Evolutionary conservation across 129 eudicot genomes (phyloP).

Genomic region (Flaveria ramosissima): DNA sequence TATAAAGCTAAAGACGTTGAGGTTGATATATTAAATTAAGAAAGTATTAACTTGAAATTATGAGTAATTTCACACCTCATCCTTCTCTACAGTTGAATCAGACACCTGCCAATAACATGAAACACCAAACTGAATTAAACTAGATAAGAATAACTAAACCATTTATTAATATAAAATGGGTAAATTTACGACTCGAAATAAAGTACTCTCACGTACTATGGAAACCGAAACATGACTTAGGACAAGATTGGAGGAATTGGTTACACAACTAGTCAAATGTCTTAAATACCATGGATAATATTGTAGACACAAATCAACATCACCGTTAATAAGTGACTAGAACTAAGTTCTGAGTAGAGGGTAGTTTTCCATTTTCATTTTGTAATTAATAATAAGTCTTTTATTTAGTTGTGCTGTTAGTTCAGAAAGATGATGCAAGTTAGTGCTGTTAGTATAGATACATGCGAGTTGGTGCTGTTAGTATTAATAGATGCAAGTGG

Average conservation of each 20-base stretch:
- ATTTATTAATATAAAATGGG: neutral
- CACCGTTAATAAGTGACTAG: neutral
- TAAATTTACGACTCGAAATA: slow-evolving; percentile 3
- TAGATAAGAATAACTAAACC: neutral
- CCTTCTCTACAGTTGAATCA: slow-evolving; percentile 34
- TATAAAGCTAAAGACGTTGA: neutral
- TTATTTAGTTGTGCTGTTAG: neutral
- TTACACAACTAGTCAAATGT: neutral
- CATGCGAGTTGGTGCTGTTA: no score
- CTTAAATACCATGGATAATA: neutral
- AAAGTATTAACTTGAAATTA: neutral
- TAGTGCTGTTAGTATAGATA: neutral
- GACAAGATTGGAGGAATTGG: neutral
- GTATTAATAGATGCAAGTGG: neutral
- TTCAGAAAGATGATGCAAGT: neutral
- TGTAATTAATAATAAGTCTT: no score
- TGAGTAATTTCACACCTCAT: slow-evolving; percentile 45
- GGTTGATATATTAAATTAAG: neutral
- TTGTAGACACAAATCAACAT: neutral
- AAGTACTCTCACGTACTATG: neutral
- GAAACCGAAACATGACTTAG: neutral
- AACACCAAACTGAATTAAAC: no score
- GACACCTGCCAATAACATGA: slow-evolving; percentile 44
- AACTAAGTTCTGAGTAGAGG: no score
- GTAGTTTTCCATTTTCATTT: neutral